Percentiles rank a stretch among this genome's conserved stretches.
Evolutionary conservation across 2,329 filamentous ascomycete genomes (phyloP).

Genomic region (Botryotinia calthae): DNA sequence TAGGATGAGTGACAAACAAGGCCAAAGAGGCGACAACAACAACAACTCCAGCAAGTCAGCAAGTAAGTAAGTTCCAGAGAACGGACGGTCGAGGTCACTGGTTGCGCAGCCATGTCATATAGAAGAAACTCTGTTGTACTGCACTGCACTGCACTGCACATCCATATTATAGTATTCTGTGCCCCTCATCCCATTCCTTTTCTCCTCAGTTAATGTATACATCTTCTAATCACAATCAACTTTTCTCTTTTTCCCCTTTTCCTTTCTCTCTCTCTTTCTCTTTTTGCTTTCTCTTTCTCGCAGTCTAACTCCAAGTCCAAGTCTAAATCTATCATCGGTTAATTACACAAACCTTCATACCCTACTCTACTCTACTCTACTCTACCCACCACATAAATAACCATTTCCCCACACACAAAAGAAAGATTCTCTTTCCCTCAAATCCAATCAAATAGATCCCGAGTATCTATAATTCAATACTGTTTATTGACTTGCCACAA

Average conservation of each 20-base stretch:
- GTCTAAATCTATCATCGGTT: too few species aligned
- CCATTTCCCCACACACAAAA: too few species aligned
- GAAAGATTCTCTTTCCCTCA: too few species aligned
- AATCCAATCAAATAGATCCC: background rate
- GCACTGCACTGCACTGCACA: background rate
- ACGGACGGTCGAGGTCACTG: background rate
- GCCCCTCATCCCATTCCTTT: background rate
- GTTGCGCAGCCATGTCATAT: background rate
- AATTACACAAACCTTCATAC: too few species aligned
- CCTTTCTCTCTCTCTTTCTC: too few species aligned
- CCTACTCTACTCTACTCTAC: too few species aligned
- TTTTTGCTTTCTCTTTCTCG: too few species aligned
- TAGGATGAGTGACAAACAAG: background rate
- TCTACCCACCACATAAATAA: too few species aligned
- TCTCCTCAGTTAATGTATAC: background rate
- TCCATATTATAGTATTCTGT: too few species aligned
- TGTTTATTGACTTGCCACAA: background rate
- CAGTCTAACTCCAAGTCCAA: too few species aligned
- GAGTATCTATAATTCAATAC: background rate
- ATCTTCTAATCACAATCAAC: too few species aligned
- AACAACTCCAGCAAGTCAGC: background rate
- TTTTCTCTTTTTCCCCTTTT: too few species aligned
- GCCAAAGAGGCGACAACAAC: background rate
- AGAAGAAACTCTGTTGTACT: background rate
- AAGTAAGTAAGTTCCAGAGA: background rate